Evolutionary conservation across 2,329 filamentous ascomycete genomes (phyloP).

Genomic region (Monosporascus sp.): DNA sequence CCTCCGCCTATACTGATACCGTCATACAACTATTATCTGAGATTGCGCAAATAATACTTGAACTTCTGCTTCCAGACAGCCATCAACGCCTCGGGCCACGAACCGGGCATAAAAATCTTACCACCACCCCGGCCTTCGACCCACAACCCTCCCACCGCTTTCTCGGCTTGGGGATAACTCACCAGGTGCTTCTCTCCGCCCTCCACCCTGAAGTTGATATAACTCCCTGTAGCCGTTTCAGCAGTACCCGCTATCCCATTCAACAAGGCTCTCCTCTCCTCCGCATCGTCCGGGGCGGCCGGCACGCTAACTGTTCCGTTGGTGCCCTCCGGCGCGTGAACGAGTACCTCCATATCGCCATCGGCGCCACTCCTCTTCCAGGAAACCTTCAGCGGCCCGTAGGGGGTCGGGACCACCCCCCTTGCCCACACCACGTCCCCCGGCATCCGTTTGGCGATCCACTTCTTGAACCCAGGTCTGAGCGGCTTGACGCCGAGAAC

Average conservation of each 20-base stretch:
- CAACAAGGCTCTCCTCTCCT: not conserved
- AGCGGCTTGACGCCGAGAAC: constrained; percentile 42
- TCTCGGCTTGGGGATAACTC: not conserved
- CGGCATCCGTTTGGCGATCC: constrained; percentile 33
- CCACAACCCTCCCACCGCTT: too few species aligned
- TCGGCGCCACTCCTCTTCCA: constrained; percentile 27
- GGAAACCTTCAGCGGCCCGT: constrained; percentile 31
- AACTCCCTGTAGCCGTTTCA: not conserved
- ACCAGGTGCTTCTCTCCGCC: constrained; percentile 2
- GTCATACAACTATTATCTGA: too few species aligned
- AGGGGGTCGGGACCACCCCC: constrained; percentile 36
- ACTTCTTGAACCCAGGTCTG: constrained; percentile 38
- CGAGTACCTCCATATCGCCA: constrained; percentile 21
- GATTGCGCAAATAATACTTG: too few species aligned
- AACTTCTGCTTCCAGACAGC: too few species aligned
- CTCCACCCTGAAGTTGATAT: not conserved
- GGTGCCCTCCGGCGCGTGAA: constrained; percentile 26
- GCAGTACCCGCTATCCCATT: not conserved
- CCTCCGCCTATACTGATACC: too few species aligned
- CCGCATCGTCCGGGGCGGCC: not conserved
- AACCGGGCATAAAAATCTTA: too few species aligned
- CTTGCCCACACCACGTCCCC: constrained; percentile 19
- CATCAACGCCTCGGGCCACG: too few species aligned
- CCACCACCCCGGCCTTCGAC: too few species aligned
- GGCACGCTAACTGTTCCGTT: constrained; percentile 23